phyloP scores from a whole-genome alignment of 805 yeast genomes.

The Babjeviella inositovora region DNA sequence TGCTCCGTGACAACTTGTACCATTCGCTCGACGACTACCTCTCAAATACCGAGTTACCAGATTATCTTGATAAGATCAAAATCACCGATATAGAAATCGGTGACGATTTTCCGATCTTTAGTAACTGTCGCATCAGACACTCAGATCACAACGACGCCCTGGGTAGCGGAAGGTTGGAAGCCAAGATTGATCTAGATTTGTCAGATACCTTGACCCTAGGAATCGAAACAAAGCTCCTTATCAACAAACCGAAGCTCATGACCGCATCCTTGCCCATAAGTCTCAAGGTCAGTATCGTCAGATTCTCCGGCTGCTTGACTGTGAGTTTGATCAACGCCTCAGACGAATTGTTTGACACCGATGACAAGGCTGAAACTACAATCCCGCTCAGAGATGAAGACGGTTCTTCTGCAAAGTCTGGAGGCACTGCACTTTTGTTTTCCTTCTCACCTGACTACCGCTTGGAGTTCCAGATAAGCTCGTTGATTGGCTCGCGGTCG shows the following conservation, averaged over 20 bases:
- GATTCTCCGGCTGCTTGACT: slow-evolving; percentile 82
- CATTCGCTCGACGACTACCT: slow-evolving; percentile 61
- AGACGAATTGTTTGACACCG: slow-evolving; percentile 11
- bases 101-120: slow-evolving; percentile 87
- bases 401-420: slow-evolving; percentile 4
- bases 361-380: slow-evolving; percentile 5
- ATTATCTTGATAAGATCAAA: slow-evolving; percentile 60
- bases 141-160: slow-evolving; percentile 30
- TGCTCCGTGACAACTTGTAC: slow-evolving; percentile 69
- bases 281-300: slow-evolving; percentile 71
- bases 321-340: slow-evolving; percentile 45
- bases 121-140: slow-evolving; percentile 73
- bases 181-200: slow-evolving; percentile 81
- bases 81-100: slow-evolving; percentile 88
- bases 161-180: slow-evolving; percentile 46
- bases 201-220: slow-evolving; percentile 80
- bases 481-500: slow-evolving; percentile 85
- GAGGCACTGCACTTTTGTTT: slow-evolving; percentile 66
- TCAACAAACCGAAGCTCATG: slow-evolving; percentile 71
- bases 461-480: slow-evolving; percentile 75
- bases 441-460: slow-evolving; percentile 87
- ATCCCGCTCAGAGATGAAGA: slow-evolving; percentile 6
- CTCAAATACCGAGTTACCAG: slow-evolving; percentile 51
- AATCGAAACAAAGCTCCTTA: slow-evolving; percentile 59
- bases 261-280: slow-evolving; percentile 82